These are phyloP conservation scores for Suhomyces wounanorum DNA, from an alignment of 1,139 yeast species.

Conservation along the genomic window DNA sequence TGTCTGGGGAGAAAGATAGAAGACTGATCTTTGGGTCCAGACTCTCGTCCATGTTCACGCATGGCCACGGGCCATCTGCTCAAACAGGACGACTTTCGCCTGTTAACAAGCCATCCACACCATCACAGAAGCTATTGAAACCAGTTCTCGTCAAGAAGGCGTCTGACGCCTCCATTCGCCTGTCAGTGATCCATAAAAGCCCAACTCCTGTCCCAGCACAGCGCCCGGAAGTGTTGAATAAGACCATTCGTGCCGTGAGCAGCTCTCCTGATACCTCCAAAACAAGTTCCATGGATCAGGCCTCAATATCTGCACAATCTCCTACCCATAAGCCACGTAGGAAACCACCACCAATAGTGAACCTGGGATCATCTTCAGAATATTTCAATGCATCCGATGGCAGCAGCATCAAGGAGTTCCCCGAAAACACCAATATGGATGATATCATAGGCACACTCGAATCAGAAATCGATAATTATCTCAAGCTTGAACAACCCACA, in stretches of 20 bases:
- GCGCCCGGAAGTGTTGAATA: constrained; percentile 1
- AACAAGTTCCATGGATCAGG: neutral
- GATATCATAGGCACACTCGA: constrained; percentile 24
- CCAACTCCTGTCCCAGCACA: constrained; percentile 3
- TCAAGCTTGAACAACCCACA: constrained; percentile 10
- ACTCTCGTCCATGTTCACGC: constrained; percentile 31
- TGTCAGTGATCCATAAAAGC: constrained; percentile 5
- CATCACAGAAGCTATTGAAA: constrained; percentile 8
- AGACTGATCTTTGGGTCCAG: constrained; percentile 28
- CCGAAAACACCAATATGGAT: constrained; percentile 12
- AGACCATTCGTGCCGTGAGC: constrained; percentile 1
- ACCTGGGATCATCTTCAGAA: constrained; percentile 12
- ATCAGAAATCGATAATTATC: constrained; percentile 20
- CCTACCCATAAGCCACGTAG: constrained; percentile 15
- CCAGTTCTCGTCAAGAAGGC: constrained; percentile 11
- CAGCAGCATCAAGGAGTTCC: neutral
- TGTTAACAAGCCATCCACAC: neutral
- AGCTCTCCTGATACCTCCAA: constrained; percentile 3
- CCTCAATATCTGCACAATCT: neutral
- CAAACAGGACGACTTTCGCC: neutral
- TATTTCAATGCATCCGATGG: constrained; percentile 12
- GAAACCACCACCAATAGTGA: constrained; percentile 27
- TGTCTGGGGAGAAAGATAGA: constrained; percentile 17
- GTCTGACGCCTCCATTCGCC: constrained; percentile 10
- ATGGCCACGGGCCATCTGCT: constrained; percentile 10